Base-by-base conservation (phyloP, 2,329 filamentous ascomycete genomes). In the Huntiella moniliformis region DNA sequence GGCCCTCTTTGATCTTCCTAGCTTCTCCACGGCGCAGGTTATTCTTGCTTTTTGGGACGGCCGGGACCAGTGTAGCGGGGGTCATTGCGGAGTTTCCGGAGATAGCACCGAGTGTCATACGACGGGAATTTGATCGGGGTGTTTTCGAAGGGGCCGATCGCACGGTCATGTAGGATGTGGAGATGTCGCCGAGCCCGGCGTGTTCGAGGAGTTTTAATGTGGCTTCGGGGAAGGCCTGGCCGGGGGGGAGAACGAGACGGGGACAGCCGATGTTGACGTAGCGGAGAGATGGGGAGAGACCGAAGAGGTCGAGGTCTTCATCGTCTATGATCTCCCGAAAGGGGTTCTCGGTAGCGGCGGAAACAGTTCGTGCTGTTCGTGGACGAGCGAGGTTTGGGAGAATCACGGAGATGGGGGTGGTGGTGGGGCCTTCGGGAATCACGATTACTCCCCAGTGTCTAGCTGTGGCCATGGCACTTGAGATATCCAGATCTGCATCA, bases 81-180 rank as follows among this genome's bases (percentile, higher is more conserved):
- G 38, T 39, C 17, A 28, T 28, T 28, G 22, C 22, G 6, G 22
- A 8, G 47, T 43, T n/a, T 38, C 47, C 32, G 42, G 37, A 33
- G 17, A 34, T 3, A 37, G 37, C 28, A 32, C 37, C 16, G 37
- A 41, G 5, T 37, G 42, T n/a, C 37, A 31, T 4, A n/a, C 39
- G n/a, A 33, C 45, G 13, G 42, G 31, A 17, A 40, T 18, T n/a
- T 31, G 38, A 10, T 5, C 22, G 15, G 37, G 16, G 5, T 2
- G 16, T 37, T 7, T 37, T n/a, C 15, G 16, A 41, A 10, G 15
- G 16, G n/a, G 6, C 32, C 5, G 42, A 36, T 3, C 40, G 43
- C 4, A 49, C 43, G 1, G 47, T 49, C 47, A 49, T 49, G 36
- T 49, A 49, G n/a, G 43, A 49, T 4, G 47, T 44, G 3, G 37